Percentiles rank a stretch among this genome's conserved stretches.
These are phyloP conservation scores for Euphorbia schlechtendalii DNA, from an alignment of 441 rosid genomes.

Conservation along the genomic window DNA sequence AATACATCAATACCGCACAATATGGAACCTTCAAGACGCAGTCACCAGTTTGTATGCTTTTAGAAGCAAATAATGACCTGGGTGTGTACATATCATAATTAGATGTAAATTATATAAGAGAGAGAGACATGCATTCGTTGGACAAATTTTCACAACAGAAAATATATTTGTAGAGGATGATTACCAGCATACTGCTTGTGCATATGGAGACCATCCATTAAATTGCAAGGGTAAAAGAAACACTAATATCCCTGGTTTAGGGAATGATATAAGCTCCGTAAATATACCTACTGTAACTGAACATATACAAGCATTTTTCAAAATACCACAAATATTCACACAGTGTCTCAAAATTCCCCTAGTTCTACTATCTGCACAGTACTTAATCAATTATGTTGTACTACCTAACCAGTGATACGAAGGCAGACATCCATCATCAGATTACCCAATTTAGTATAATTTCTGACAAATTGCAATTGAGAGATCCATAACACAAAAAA, in stretches of 20 bases:
- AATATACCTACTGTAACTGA: neutral
- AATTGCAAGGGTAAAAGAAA: neutral
- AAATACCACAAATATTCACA: neutral
- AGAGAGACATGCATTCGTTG: conserved; percentile 3
- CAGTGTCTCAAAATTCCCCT: neutral
- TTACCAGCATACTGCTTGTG: neutral
- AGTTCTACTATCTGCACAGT: neutral
- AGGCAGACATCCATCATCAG: no score
- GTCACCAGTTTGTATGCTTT: conserved; percentile 49
- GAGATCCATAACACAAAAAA: neutral
- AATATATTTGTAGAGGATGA: neutral
- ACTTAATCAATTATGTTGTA: no score
- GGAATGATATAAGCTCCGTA: neutral
- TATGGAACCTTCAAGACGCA: conserved; percentile 70
- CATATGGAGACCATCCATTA: neutral
- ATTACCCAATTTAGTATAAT: no score
- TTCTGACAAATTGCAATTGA: no score
- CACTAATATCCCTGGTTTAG: neutral
- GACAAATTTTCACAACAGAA: neutral
- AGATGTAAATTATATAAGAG: neutral
- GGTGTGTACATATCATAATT: conserved; percentile 1
- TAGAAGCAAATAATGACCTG: conserved; percentile 66
- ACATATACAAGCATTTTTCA: neutral
- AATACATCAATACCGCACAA: conserved; percentile 31
- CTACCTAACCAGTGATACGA: no score